phyloP scores from a whole-genome alignment of 495 filamentous ascomycete genomes.

The Ramalina peruviana region DNA sequence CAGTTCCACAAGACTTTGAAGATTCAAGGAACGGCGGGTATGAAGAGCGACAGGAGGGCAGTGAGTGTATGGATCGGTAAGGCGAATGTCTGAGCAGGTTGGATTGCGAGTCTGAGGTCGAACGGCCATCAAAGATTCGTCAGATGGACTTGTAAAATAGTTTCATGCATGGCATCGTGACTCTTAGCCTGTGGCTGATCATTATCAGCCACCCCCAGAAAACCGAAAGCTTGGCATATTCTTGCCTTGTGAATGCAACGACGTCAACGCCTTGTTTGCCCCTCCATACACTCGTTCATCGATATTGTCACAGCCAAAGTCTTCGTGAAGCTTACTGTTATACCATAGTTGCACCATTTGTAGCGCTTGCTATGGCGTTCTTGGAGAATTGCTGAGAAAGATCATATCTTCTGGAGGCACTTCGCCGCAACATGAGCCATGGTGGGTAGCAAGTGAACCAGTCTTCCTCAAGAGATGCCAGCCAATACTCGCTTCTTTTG shows the following conservation, averaged over 20 bases:
- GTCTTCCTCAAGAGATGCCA: background rate
- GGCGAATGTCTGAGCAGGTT: constrained; percentile 26
- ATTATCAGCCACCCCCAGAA: background rate
- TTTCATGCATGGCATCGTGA: background rate
- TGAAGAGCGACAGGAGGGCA: constrained; percentile 60
- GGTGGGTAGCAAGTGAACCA: background rate
- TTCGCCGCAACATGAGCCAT: constrained; percentile 7
- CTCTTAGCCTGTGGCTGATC: too few species aligned
- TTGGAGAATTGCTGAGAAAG: background rate
- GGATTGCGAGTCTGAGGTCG: background rate
- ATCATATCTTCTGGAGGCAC: background rate
- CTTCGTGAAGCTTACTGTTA: too few species aligned
- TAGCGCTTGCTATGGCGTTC: background rate
- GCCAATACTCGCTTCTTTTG: too few species aligned
- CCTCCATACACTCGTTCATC: too few species aligned
- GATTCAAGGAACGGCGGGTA: constrained; percentile 57
- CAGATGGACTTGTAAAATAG: background rate
- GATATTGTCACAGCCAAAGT: too few species aligned
- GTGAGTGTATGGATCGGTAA: constrained; percentile 49
- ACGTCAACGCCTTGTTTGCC: too few species aligned
- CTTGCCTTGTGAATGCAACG: too few species aligned
- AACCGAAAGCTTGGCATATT: background rate
- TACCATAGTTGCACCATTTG: too few species aligned
- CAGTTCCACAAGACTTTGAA: constrained; percentile 80
- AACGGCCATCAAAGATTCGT: too few species aligned